Base-by-base conservation (phyloP, 2,329 filamentous ascomycete species). In the Canariomyces notabilis region DNA sequence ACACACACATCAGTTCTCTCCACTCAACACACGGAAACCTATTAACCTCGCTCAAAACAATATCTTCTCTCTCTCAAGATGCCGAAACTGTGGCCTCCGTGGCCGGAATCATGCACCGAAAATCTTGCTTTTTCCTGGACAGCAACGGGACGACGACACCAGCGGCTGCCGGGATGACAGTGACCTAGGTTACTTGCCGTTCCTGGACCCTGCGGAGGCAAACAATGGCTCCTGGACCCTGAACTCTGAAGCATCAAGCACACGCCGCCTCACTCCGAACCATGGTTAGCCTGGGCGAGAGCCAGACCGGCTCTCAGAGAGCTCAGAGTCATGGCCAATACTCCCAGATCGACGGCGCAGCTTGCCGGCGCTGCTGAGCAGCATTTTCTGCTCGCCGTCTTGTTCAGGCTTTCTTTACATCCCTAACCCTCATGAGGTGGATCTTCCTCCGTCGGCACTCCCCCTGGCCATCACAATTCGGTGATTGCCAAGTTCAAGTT, bases 401-500 rank as follows among this genome's bases (percentile, higher is more conserved):
- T 12, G 4, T 29, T 29, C 26, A 4, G 9, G 4, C 8, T 12
- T 8, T 29, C 26, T 29, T 29, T 12, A 29, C 26, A 11, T 12
- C 8, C 26, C 26, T 29, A 29, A 9, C 26, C 26, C 26, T 29
- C 26, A 3, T 29, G 9, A 11, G 26, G 9, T 12, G 26, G 26
- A 29, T 29, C 9, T 9, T 9, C 4, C 26, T 29, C 26, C 9
- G 26, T 46, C 46, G 41, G 46, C 40, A 9, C 37, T 19, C n/a
- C n/a, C n/a, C n/a, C n/a, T n/a, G n/a, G n/a, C n/a, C n/a, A n/a
- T n/a, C n/a, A n/a, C n/a, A n/a, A 12, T 9, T 29, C 8, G 6
- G 9, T 9, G 29, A 36, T 37, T 40, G 46, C 46, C 46, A 49
- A 49, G 42, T 16, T n/a, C n/a, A n/a, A n/a, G n/a, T n/a, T n/a